Percentiles rank a stretch among this genome's conserved stretches.
Conservation (phyloP, 1,284 basidiomycete genomes). For the Marasmius oreades region DNA sequence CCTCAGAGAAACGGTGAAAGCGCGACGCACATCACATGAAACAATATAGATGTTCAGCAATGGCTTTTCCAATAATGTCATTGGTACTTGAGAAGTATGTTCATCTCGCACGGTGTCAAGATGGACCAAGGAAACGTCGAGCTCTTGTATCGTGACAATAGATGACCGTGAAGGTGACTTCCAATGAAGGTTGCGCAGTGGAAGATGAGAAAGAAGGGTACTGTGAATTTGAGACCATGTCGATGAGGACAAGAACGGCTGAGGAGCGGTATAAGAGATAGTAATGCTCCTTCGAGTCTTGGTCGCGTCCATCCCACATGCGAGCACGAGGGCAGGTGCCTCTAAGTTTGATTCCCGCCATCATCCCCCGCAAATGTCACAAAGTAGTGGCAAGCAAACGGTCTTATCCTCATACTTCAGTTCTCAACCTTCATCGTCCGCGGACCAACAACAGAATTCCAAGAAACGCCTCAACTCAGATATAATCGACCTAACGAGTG, state of each 20-base stretch:
- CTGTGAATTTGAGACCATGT: slow-evolving; percentile 69
- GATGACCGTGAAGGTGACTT: slow-evolving; percentile 67
- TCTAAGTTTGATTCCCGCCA: neutral
- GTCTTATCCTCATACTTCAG: slow-evolving; percentile 12
- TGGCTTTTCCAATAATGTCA: slow-evolving; percentile 80
- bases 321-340: too few species aligned
- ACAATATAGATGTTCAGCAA: slow-evolving; percentile 85
- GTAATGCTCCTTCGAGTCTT: slow-evolving; percentile 35
- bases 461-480: slow-evolving; percentile 1
- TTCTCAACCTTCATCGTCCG: slow-evolving; percentile 1
- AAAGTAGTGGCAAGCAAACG: neutral
- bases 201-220: slow-evolving; percentile 71
- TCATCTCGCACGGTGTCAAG: slow-evolving; percentile 73
- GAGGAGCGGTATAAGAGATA: slow-evolving; percentile 65
- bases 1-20: slow-evolving; percentile 14
- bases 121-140: slow-evolving; percentile 72
- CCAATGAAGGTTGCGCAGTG: slow-evolving; percentile 90
- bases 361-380: neutral
- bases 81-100: slow-evolving; percentile 71
- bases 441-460: neutral
- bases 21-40: slow-evolving; percentile 71
- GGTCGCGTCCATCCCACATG: neutral
- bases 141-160: slow-evolving; percentile 82
- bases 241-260: slow-evolving; percentile 59
- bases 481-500: slow-evolving; percentile 10